Conservation (phyloP, 129 eudicot species). For the Cynara cardunculus region DNA sequence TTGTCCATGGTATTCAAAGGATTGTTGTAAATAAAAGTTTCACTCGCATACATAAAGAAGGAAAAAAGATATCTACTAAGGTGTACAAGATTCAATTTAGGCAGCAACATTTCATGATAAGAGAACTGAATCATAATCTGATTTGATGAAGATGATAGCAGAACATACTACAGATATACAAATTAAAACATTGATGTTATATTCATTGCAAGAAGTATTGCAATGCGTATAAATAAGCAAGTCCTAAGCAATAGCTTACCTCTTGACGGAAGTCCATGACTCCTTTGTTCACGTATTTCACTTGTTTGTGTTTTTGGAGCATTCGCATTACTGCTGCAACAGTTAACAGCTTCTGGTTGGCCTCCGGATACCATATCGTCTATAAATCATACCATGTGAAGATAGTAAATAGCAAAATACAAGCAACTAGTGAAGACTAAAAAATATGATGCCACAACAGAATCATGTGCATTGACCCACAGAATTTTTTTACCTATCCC, state of each 20-base stretch:
- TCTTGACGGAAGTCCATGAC: slow-evolving; percentile 46
- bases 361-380: slow-evolving; percentile 51
- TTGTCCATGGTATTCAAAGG: neutral
- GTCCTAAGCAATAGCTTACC: slow-evolving; percentile 28
- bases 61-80: too few species aligned
- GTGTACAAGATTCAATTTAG: neutral
- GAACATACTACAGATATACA: neutral
- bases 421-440: neutral
- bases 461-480: neutral
- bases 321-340: slow-evolving; percentile 66
- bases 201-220: neutral
- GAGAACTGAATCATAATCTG: neutral
- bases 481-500: slow-evolving; percentile 38
- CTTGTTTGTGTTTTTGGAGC: slow-evolving; percentile 49
- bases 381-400: slow-evolving; percentile 20
- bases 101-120: neutral
- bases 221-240: neutral
- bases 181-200: neutral
- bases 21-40: neutral
- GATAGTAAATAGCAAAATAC: neutral
- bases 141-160: neutral
- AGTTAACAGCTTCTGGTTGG: slow-evolving; percentile 37
- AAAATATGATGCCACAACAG: neutral
- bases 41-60: neutral
- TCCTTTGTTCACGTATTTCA: slow-evolving; percentile 47